phyloP scores from a whole-genome alignment of 208 protist species.

The Lotmaria passim region DNA sequence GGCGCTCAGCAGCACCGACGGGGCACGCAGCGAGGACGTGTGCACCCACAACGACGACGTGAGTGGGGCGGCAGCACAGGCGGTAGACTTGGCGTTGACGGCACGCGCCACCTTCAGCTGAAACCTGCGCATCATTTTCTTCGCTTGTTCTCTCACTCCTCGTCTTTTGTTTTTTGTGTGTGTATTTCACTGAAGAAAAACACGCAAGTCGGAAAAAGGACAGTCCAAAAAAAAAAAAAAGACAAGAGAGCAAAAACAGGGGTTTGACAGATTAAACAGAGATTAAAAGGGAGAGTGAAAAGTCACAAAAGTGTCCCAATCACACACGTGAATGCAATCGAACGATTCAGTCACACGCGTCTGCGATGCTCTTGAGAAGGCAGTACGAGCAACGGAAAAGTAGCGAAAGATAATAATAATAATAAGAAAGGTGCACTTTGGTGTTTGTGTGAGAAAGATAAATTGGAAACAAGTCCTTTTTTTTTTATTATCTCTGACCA shows the following conservation, averaged over 20 bases:
- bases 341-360: not conserved
- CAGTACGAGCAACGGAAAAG: not conserved
- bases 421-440: not conserved
- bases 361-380: not conserved
- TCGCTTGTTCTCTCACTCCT: no score
- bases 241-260: not conserved
- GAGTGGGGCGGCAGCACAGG: not conserved
- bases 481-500: no score
- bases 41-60: not conserved
- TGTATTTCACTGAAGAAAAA: not conserved
- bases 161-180: conserved; percentile 1
- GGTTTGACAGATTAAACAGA: not conserved
- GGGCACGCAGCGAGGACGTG: not conserved
- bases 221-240: not conserved
- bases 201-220: not conserved
- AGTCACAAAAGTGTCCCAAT: no score
- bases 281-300: no score
- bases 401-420: not conserved
- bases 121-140: conserved; percentile 22
- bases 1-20: not conserved
- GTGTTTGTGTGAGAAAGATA: no score
- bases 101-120: conserved; percentile 16
- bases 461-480: no score
- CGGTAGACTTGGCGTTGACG: not conserved
- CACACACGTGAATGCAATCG: no score